These are phyloP conservation scores for Cucumis hystrix DNA, from an alignment of 306 rosid species.

Conservation along the genomic window DNA sequence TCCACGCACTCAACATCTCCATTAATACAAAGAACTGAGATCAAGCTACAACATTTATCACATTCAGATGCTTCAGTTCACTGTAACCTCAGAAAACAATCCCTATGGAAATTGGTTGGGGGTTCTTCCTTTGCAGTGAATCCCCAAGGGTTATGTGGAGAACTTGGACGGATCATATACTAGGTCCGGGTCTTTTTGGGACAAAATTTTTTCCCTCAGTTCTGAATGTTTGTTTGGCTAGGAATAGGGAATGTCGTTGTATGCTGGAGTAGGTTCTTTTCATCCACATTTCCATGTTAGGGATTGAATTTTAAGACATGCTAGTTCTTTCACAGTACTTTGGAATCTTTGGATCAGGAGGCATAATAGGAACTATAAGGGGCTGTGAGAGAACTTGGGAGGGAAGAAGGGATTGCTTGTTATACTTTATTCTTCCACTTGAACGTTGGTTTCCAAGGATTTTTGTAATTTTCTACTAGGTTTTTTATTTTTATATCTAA, in stretches of 20 bases:
- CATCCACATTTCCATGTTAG: background rate
- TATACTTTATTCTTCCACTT: background rate
- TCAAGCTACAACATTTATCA: background rate
- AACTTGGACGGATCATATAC: background rate
- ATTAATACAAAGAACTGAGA: background rate
- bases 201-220: background rate
- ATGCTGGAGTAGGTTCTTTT: background rate
- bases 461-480: too few relatives aligned
- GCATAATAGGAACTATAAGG: background rate
- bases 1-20: background rate
- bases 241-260: background rate
- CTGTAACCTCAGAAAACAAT: background rate
- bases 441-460: too few relatives aligned
- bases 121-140: background rate
- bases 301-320: background rate
- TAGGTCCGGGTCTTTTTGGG: background rate
- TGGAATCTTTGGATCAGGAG: background rate
- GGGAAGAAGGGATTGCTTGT: background rate
- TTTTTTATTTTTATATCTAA: too few relatives aligned
- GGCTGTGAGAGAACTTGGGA: background rate
- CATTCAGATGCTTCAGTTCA: background rate
- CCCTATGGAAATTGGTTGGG: background rate
- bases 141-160: background rate
- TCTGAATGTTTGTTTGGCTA: background rate
- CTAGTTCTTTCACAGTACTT: background rate